Evolutionary conservation across 2,329 filamentous ascomycete species (phyloP), one percentile per base, ranked within the genome.

Genomic region (Aureobasidium sp.): DNA sequence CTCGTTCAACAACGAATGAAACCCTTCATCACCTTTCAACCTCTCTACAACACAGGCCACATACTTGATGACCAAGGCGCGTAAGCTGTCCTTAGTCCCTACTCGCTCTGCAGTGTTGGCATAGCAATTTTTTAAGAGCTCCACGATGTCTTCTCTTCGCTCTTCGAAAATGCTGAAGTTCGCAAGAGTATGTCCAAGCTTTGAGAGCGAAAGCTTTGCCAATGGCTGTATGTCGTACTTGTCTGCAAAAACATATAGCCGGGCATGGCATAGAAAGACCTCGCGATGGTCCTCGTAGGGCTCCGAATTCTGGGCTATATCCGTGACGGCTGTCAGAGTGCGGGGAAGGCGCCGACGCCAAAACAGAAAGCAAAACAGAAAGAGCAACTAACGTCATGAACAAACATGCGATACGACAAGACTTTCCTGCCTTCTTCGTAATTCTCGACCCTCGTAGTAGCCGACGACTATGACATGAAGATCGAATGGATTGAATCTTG

Each of bases 221-320:
- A 77, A 68, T 2, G 64, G 43, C 8, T 69, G 47, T 23, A 76
- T 73, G 33, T 69, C 66, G 63, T 75, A 75, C 54, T 69, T 73
- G 60, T 79, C 73, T 0, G 75, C 72, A 19, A 78, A 67, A 2
- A 73, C 67, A 46, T 75, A 77, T 4, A 78, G 63, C 21, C 66
- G 67, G 1, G 72, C 74, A 62, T 76, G 74, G n/a, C 66, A 69
- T 5, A 77, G 65, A 46, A 78, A 70, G 11, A 75, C 70, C n/a
- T 66, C 65, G 0, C 67, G 68, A 60, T 70, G 64, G 42, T 64
- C 60, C 40, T 65, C 61, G 31, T 33, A 38, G 11, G 49, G 49
- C 49, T 53, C 49, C 40, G 13, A 2, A 13, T 43, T 43, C 11
- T 23, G 25, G 42, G 43, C 31, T 49, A 58, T 49, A 49, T 38